Evolutionary conservation across 2,329 filamentous ascomycete species (phyloP).

Genomic region (Dactylellina cionopaga): DNA sequence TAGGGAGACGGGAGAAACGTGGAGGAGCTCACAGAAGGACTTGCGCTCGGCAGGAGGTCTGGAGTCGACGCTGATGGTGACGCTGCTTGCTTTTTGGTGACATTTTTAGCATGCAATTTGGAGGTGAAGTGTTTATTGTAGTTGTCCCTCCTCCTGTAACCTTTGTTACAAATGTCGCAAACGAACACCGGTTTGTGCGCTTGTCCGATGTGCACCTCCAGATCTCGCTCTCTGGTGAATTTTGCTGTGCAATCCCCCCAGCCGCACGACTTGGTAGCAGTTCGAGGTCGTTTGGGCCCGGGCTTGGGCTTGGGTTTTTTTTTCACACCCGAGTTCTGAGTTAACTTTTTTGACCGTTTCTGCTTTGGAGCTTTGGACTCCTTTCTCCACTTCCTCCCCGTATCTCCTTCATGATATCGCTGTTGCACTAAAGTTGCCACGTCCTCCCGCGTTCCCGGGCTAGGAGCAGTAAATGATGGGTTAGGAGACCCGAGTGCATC

Average conservation of each 20-base stretch:
- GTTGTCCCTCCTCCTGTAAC: conserved; percentile 18
- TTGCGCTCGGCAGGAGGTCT: background rate
- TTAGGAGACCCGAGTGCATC: no score
- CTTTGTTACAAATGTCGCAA: conserved; percentile 13
- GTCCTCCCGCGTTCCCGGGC: background rate
- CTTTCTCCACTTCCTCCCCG: conserved; percentile 13
- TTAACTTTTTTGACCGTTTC: background rate
- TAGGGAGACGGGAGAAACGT: background rate
- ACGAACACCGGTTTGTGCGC: conserved; percentile 15
- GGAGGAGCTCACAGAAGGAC: conserved; percentile 22
- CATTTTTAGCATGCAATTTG: no score
- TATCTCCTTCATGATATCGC: conserved; percentile 6
- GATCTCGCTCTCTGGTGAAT: conserved; percentile 18
- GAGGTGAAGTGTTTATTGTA: conserved; percentile 7
- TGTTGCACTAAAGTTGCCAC: conserved; percentile 8
- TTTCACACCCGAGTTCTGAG: background rate
- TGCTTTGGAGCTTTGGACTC: background rate
- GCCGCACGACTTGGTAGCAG: background rate
- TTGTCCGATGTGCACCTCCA: conserved; percentile 27
- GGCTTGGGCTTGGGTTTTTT: background rate
- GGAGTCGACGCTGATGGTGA: background rate
- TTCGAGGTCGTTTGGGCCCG: conserved; percentile 13
- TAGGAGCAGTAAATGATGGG: background rate
- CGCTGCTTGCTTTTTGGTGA: no score
- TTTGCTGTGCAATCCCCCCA: background rate